Evolutionary conservation across 352 stramenopile species (phyloP), one percentile per base, ranked within the genome.

Genomic region (Thalassiosira hispida): DNA sequence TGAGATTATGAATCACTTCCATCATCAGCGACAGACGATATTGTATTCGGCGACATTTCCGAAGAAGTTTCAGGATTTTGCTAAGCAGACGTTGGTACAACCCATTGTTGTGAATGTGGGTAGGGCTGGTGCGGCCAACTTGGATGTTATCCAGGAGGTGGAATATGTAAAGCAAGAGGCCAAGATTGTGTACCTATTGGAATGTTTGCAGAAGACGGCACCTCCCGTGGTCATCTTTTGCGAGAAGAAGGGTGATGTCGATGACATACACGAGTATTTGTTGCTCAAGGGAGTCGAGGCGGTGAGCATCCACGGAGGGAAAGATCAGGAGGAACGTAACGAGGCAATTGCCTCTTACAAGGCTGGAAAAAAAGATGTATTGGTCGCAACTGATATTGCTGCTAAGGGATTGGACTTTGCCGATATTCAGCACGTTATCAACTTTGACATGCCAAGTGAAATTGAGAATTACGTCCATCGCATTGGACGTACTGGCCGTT

Each of bases 391-490:
- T 0, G 97, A 99, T 87, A 88, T 99, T 22, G 97, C 97, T 1
- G 97, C 97, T 20, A 99, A 99, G 80, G 97, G 97, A 51, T 89
- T 99, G 22, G 97, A 99, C 83, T 99, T 99, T 68, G 94, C 97
- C 0, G 96, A 99, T 81, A 99, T 99, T 79, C 97, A 99, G 85
- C 97, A 99, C 84, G 97, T 99, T 14, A 99, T 99, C 73, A 99
- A 99, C 84, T 99, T 99, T 79, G 97, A 99, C 86, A 99, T 99
- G 97, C 97, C 97, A 0, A 92, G 90, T 42, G 97, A 99, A 84
- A 99, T 99, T 79, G 97, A 99, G 87, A 99, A 99, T 85, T 99
- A 99, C 85, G 97, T 99, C 40, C 97, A 99, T 95, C 92, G 97
- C 62, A 99, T 99, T 75, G 97, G 97, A 47, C 96, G 97, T 67